Base-by-base conservation (phyloP, 768 basidiomycete genomes). In the Tremella yokohamensis region DNA sequence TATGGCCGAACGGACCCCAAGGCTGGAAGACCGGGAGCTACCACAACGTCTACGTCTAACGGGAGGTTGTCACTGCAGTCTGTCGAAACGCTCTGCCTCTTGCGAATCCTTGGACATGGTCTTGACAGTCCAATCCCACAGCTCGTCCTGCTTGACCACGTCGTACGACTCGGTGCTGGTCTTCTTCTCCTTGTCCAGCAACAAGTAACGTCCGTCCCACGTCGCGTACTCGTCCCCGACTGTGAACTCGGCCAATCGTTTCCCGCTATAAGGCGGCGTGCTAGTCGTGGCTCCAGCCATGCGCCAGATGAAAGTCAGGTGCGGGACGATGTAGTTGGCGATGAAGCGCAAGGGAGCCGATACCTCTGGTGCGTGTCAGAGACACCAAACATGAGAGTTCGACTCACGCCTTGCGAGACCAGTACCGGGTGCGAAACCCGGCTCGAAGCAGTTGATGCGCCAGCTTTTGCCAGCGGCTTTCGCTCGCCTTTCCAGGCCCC, bases 71-170 rank as follows among this genome's bases (percentile, higher is more conserved):
- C 29, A 34, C 11, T 11, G 29, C 29, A 34, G 29, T 34, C 29
- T 11, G 29, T 45, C 42, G 15, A 45, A 45, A 4, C 42, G n/a
- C 15, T 45, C n/a, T 22, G n/a, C 22, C 42, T 45, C 42, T 22
- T n/a, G n/a, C 22, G 42, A 8, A 40, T 57, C 56, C 38, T 39
- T 51, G 12, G 56, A 25, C 20, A 57, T 12, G 9, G 20, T 39
- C 16, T 57, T 7, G 18, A 57, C 22, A 7, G 49, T 52, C 49
- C 49, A 57, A n/a, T 52, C 34, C 56, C 56, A 57, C 8, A 52
- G 15, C 16, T 57, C 56, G 7, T 57, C 50, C 56, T 57, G 56
- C 25, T 57, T 51, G 16, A 2, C n/a, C 22, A 40, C 39, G 34
- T 57, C 56, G 40, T 57, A 57, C 2, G 56, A 57, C 20, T 52